Evolutionary conservation across 192 early-diverging fungal species (phyloP).

Genomic region (Coemansia sp.): DNA sequence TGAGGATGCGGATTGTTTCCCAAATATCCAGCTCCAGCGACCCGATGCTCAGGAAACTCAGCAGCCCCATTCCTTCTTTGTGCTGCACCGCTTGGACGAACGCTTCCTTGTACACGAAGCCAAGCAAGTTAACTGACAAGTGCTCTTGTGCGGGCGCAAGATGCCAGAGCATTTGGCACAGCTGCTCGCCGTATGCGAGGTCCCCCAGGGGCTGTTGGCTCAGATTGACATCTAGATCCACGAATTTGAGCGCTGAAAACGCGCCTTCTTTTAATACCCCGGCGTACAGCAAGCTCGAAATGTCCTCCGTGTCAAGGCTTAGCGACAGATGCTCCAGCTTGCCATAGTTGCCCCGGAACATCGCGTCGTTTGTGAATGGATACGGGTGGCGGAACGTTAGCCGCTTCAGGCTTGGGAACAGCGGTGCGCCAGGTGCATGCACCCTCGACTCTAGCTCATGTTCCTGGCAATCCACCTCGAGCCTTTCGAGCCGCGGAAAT

Average conservation of each 20-base stretch:
- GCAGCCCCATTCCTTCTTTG: background rate
- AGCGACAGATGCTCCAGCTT: conserved; percentile 13
- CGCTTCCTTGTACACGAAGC: conserved; percentile 13
- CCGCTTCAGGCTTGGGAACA: conserved; percentile 7
- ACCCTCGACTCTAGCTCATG: background rate
- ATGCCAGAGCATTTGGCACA: conserved; percentile 7
- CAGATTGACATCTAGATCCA: conserved; percentile 13
- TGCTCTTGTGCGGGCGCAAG: conserved; percentile 8
- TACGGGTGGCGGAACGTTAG: conserved; percentile 17
- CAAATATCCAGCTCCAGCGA: background rate
- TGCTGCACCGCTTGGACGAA: background rate
- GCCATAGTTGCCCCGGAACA: conserved; percentile 20
- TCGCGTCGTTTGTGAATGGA: conserved; percentile 14
- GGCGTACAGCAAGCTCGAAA: background rate
- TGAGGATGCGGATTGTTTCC: conserved; percentile 3
- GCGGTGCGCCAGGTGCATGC: background rate
- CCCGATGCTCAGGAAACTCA: conserved; percentile 2
- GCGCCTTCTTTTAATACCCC: background rate
- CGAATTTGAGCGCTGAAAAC: background rate
- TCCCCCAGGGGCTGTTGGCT: conserved; percentile 9
- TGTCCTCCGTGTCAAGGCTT: background rate
- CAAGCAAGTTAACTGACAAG: conserved; percentile 6
- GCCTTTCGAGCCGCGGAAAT: background rate
- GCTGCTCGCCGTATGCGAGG: conserved; percentile 1
- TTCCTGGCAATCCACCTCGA: background rate